Conservation (phyloP, 192 early-diverging fungal species). For the Backusella tarrabulga region DNA sequence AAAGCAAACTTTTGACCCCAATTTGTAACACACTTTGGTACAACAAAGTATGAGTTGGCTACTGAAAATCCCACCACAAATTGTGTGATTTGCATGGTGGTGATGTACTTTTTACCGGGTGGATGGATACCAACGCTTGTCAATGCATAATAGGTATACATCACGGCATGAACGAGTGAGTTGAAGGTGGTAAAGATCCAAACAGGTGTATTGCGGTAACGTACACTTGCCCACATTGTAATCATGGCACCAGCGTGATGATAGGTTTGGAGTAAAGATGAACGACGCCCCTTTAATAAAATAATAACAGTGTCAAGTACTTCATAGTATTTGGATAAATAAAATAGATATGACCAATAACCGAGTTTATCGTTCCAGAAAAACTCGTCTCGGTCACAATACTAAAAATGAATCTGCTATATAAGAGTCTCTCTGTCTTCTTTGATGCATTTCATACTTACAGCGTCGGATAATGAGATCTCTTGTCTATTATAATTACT, state of each 20-base stretch:
- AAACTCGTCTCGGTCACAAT: slow-evolving; percentile 58
- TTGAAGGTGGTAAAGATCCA: slow-evolving; percentile 83
- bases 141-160: slow-evolving; percentile 83
- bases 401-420: slow-evolving; percentile 28
- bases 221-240: slow-evolving; percentile 72
- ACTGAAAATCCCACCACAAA: slow-evolving; percentile 73
- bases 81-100: slow-evolving; percentile 80
- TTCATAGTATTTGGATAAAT: slow-evolving; percentile 87
- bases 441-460: slow-evolving; percentile 39
- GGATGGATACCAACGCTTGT: slow-evolving; percentile 72
- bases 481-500: slow-evolving; percentile 40
- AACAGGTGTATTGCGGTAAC: slow-evolving; percentile 64
- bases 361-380: slow-evolving; percentile 71
- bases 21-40: slow-evolving; percentile 53
- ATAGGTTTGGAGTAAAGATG: slow-evolving; percentile 81
- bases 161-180: slow-evolving; percentile 84
- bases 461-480: slow-evolving; percentile 50
- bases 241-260: slow-evolving; percentile 85
- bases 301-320: slow-evolving; percentile 87
- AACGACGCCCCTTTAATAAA: slow-evolving; percentile 71
- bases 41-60: slow-evolving; percentile 64
- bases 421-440: not conserved
- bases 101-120: slow-evolving; percentile 79
- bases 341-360: slow-evolving; percentile 84
- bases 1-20: slow-evolving; percentile 54